phyloP scores from a whole-genome alignment of 2,329 filamentous ascomycete genomes.

The Lasiodiplodia citricola region DNA sequence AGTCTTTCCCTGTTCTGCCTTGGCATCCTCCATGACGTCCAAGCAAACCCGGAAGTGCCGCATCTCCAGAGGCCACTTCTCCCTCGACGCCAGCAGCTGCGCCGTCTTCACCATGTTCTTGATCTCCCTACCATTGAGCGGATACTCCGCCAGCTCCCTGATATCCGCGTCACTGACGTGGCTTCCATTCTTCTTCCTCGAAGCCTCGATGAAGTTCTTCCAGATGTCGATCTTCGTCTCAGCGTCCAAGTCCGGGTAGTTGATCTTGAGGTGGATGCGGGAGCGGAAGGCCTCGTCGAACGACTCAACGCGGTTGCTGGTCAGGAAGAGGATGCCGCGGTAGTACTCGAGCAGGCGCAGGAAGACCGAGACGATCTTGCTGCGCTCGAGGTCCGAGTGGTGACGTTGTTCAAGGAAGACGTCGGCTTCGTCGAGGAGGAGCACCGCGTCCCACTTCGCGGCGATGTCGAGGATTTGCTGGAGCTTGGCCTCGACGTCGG shows the following conservation, averaged over 20 bases:
- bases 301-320: conserved; percentile 33
- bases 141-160: neutral
- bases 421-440: conserved; percentile 61
- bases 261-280: conserved; percentile 31
- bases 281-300: conserved; percentile 34
- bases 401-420: conserved; percentile 58
- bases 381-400: conserved; percentile 54
- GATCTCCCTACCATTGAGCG: conserved; percentile 9
- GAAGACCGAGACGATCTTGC: conserved; percentile 46
- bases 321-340: conserved; percentile 39
- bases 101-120: conserved; percentile 18
- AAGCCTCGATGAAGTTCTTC: conserved; percentile 8
- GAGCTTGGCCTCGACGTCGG: conserved; percentile 53
- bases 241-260: conserved; percentile 22
- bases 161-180: neutral
- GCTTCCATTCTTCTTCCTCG: conserved; percentile 9
- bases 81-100: neutral
- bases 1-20: neutral
- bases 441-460: conserved; percentile 58
- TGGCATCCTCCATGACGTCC: neutral
- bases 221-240: neutral
- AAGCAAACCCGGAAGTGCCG: conserved; percentile 2
- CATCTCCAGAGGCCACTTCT: conserved; percentile 4
- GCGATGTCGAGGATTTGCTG: conserved; percentile 56
- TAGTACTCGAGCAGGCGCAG: conserved; percentile 22